Percentiles rank a stretch among this genome's conserved stretches.
Evolutionary conservation across 805 yeast species (phyloP).

Genomic region (Pichia cabralensis): DNA sequence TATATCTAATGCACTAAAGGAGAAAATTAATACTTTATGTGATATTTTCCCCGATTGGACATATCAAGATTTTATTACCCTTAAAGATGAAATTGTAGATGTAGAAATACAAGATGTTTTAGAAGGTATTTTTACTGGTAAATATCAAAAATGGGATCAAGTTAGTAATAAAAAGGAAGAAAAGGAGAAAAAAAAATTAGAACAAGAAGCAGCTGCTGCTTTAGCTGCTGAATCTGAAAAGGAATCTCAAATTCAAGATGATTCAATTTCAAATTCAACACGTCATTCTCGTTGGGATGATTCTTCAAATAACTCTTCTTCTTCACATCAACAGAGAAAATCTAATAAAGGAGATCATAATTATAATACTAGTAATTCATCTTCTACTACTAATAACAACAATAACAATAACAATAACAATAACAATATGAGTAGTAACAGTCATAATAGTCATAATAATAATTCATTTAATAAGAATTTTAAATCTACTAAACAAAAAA

Average conservation of each 20-base stretch:
- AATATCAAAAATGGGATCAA: conserved; percentile 89
- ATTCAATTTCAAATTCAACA: conserved; percentile 2
- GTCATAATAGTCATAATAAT: too few relatives aligned
- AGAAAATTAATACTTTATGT: conserved; percentile 43
- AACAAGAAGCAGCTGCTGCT: conserved; percentile 7
- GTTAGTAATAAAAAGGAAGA: conserved; percentile 46
- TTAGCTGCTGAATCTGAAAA: neutral
- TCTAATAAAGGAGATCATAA: too few relatives aligned
- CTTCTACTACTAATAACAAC: too few relatives aligned
- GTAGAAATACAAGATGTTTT: conserved; percentile 71
- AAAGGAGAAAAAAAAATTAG: conserved; percentile 16
- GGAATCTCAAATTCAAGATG: neutral
- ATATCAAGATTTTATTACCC: conserved; percentile 66
- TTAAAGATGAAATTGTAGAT: conserved; percentile 57
- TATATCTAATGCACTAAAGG: conserved; percentile 25
- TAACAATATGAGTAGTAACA: too few relatives aligned
- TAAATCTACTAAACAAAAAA: too few relatives aligned
- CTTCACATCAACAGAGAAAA: too few relatives aligned
- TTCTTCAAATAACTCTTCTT: conserved; percentile 1
- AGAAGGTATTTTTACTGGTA: conserved; percentile 83
- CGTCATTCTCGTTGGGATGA: conserved; percentile 9
- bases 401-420: too few relatives aligned
- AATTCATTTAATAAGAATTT: too few relatives aligned
- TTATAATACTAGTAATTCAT: too few relatives aligned
- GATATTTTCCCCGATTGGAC: conserved; percentile 97